Percentiles rank a stretch among this genome's conserved stretches.
Conservation (phyloP, 495 filamentous ascomycete genomes). For the Astrothelium macrocarpum region DNA sequence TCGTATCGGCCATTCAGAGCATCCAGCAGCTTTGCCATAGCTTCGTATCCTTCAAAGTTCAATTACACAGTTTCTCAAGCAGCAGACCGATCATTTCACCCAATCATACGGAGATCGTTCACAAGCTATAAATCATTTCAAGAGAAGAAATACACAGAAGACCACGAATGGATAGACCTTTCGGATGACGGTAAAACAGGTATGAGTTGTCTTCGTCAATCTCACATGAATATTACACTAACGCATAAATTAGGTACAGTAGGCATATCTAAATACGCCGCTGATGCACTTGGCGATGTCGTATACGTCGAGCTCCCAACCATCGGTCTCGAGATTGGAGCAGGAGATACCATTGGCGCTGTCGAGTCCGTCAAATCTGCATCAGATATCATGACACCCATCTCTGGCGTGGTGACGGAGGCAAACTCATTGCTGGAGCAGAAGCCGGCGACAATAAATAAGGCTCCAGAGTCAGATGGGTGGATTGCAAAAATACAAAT, state of each 20-base stretch:
- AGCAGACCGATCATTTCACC: not conserved
- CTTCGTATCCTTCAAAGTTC: not conserved
- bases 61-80: not conserved
- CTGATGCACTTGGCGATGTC: slow-evolving; percentile 84
- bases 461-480: slow-evolving; percentile 71
- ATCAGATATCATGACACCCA: slow-evolving; percentile 86
- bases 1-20: not conserved
- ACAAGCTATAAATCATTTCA: slow-evolving; percentile 7
- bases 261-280: slow-evolving; percentile 86
- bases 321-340: slow-evolving; percentile 48
- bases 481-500: slow-evolving; percentile 89
- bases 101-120: slow-evolving; percentile 9
- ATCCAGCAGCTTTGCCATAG: not conserved
- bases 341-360: slow-evolving; percentile 77
- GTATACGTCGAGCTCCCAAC: slow-evolving; percentile 91
- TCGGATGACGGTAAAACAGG: slow-evolving; percentile 60
- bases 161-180: slow-evolving; percentile 96
- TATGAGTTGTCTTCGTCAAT: slow-evolving; percentile 19
- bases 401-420: slow-evolving; percentile 62
- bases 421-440: slow-evolving; percentile 67
- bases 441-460: slow-evolving; percentile 77
- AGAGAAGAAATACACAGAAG: slow-evolving; percentile 86
- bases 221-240: not conserved
- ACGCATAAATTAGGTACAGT: slow-evolving; percentile 48
- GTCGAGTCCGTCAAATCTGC: slow-evolving; percentile 98